Evolutionary conservation across 306 rosid species (phyloP).

Genomic region (Quercus gilva): DNA sequence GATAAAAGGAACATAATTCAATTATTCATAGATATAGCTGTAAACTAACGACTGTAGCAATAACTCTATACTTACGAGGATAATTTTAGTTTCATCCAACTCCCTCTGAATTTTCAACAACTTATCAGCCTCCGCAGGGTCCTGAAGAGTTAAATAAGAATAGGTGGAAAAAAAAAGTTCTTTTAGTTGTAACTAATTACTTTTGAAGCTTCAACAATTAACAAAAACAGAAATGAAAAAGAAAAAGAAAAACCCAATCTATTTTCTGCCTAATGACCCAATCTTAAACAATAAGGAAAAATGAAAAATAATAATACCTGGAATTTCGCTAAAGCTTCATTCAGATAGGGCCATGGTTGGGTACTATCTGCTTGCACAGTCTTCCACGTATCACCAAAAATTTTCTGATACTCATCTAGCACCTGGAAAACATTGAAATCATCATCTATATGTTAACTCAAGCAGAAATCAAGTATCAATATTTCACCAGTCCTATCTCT

Average conservation of each 20-base stretch:
- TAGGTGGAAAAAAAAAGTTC: too few species aligned
- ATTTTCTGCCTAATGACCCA: conserved; percentile 2
- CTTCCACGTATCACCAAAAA: conserved; percentile 87
- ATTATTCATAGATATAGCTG: not conserved
- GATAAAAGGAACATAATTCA: not conserved
- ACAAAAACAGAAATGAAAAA: not conserved
- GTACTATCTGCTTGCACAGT: conserved; percentile 47
- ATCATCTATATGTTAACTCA: not conserved
- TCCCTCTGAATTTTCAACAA: conserved; percentile 92
- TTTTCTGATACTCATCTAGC: conserved; percentile 80
- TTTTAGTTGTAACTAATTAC: not conserved
- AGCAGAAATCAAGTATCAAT: not conserved
- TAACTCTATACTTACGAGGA: conserved; percentile 65
- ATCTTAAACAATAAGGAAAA: conserved; percentile 10
- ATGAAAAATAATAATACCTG: conserved; percentile 53
- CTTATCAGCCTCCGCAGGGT: conserved; percentile 98
- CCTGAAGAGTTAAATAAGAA: conserved; percentile 47
- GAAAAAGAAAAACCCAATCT: not conserved
- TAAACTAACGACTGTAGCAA: not conserved
- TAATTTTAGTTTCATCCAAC: conserved; percentile 97
- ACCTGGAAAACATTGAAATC: conserved; percentile 46
- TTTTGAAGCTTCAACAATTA: not conserved
- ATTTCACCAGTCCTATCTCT: not conserved
- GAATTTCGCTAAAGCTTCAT: conserved; percentile 69
- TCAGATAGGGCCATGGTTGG: conserved; percentile 87